Conservation (phyloP, 2,329 filamentous ascomycete genomes). For the Diplodia sapinea region DNA sequence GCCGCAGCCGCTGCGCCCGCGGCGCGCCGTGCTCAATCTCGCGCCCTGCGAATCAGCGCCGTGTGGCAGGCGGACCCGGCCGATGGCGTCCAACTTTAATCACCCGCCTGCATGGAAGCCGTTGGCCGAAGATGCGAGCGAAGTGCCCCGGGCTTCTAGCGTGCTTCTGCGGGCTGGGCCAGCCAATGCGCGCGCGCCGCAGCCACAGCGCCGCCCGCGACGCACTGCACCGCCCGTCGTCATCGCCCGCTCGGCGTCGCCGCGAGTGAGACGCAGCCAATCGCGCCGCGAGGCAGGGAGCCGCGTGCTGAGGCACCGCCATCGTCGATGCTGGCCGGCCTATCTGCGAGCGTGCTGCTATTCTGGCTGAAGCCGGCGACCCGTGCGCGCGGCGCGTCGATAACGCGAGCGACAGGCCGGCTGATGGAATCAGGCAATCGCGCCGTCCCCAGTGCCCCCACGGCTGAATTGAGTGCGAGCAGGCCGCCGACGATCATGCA, state of each 20-base stretch:
- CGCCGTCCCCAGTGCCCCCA: slow-evolving; percentile 15
- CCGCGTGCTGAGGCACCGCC: not conserved
- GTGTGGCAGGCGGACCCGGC: slow-evolving; percentile 22
- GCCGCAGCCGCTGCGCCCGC: slow-evolving; percentile 22
- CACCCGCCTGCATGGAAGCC: slow-evolving; percentile 29
- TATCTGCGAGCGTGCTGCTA: slow-evolving; percentile 3
- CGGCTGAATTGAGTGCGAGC: not conserved
- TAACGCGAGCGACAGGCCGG: slow-evolving; percentile 24
- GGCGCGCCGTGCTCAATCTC: slow-evolving; percentile 21
- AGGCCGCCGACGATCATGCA: slow-evolving; percentile 26
- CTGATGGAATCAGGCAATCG: slow-evolving; percentile 25
- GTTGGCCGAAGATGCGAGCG: slow-evolving; percentile 29
- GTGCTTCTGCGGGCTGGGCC: slow-evolving; percentile 11
- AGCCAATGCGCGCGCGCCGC: not conserved
- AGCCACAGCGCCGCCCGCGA: slow-evolving; percentile 3
- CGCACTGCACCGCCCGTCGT: not conserved
- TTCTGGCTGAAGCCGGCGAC: slow-evolving; percentile 16
- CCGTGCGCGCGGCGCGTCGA: slow-evolving; percentile 21
- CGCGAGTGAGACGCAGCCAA: slow-evolving; percentile 19
- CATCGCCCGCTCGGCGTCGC: slow-evolving; percentile 12
- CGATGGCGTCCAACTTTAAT: slow-evolving; percentile 27
- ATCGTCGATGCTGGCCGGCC: not conserved
- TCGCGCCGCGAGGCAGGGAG: not conserved
- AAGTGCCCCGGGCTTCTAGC: slow-evolving; percentile 27
- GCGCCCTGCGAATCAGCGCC: slow-evolving; percentile 15